Evolutionary conservation across 2,329 filamentous ascomycete genomes (phyloP).

Genomic region (Penicillium sp.): DNA sequence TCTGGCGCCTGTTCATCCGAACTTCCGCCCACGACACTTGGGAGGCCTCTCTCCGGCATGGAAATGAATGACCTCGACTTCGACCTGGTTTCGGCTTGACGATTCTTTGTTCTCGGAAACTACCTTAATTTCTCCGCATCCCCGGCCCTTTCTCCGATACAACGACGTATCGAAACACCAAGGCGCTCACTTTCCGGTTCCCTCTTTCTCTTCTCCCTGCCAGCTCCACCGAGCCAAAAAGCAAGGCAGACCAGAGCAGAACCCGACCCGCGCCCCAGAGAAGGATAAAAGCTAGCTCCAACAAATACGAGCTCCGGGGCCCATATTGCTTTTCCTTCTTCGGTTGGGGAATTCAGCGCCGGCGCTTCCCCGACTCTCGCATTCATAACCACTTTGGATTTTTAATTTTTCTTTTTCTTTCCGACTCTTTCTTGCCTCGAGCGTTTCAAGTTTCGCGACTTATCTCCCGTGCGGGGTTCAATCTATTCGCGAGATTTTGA

Average conservation of each 20-base stretch:
- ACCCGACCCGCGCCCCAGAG: neutral
- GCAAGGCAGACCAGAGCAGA: neutral
- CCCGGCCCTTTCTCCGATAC: constrained; percentile 2
- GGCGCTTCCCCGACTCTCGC: constrained; percentile 18
- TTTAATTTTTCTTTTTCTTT: constrained; percentile 2
- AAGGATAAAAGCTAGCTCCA: neutral
- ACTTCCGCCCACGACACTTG: constrained; percentile 23
- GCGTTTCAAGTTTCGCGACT: constrained; percentile 1
- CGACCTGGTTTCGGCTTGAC: constrained; percentile 26
- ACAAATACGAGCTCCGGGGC: neutral
- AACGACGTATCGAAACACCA: neutral
- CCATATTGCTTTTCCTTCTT: constrained; percentile 1
- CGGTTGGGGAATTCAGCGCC: constrained; percentile 14
- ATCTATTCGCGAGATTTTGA: constrained; percentile 3
- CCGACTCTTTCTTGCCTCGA: neutral
- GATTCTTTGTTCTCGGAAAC: constrained; percentile 23
- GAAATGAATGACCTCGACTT: constrained; percentile 34
- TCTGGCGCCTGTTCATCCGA: constrained; percentile 19
- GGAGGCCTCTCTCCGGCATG: constrained; percentile 25
- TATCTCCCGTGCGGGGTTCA: constrained; percentile 2
- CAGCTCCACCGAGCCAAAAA: neutral
- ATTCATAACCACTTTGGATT: constrained; percentile 15
- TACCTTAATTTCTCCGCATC: constrained; percentile 11
- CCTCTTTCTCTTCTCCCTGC: neutral
- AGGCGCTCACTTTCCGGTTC: neutral